Conservation (phyloP, 1,284 basidiomycete genomes). For the Sparassis latifolia region DNA sequence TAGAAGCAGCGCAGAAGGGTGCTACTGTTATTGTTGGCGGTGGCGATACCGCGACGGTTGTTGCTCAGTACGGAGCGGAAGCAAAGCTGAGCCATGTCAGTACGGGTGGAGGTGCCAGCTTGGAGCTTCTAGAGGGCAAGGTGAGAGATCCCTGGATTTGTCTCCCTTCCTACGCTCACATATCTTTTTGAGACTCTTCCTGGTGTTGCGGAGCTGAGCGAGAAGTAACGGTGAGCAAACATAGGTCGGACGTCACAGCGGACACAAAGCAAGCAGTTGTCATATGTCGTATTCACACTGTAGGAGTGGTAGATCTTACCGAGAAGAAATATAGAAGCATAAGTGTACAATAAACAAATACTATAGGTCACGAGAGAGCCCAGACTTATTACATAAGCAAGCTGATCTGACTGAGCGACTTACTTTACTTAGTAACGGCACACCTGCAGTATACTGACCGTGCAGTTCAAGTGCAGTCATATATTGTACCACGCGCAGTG, state of each 20-base stretch:
- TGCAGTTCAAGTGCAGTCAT: background rate
- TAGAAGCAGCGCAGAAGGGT: conserved; percentile 85
- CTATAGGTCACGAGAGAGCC: too few species aligned
- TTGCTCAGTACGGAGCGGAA: conserved; percentile 78
- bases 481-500: too few species aligned
- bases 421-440: too few species aligned
- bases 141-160: conserved; percentile 32
- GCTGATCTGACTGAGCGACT: too few species aligned
- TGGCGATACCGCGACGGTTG: conserved; percentile 91
- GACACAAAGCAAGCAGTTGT: too few species aligned
- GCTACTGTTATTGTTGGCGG: conserved; percentile 92
- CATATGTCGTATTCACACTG: too few species aligned
- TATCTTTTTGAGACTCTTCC: conserved; percentile 55
- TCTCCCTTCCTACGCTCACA: conserved; percentile 3
- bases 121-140: conserved; percentile 97
- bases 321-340: background rate
- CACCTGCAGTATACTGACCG: background rate
- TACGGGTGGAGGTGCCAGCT: conserved; percentile 93
- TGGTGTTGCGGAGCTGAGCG: conserved; percentile 79
- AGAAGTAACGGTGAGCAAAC: conserved; percentile 34
- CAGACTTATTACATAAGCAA: too few species aligned
- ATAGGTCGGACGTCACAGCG: too few species aligned
- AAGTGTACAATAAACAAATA: too few species aligned
- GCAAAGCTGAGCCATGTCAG: conserved; percentile 92
- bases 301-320: background rate